Conservation (phyloP, 257 asterid genomes). For the Lycium ferocissimum region DNA sequence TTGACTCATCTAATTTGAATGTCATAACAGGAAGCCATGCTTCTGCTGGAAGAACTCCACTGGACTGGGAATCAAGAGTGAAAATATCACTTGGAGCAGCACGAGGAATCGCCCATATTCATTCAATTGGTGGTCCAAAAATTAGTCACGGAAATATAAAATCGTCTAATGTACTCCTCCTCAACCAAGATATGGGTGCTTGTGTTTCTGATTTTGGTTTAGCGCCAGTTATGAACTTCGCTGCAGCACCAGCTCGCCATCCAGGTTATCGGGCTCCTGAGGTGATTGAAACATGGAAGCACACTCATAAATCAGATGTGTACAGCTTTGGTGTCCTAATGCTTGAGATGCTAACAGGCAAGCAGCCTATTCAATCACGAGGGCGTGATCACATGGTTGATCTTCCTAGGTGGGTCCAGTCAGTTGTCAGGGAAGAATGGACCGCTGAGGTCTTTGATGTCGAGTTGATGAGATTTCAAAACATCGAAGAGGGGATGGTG, state of each 20-base stretch:
- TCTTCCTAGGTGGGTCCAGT: constrained; percentile 95
- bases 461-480: constrained; percentile 74
- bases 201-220: constrained; percentile 82
- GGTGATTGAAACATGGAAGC: constrained; percentile 70
- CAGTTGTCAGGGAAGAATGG: constrained; percentile 98
- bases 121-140: constrained; percentile 77
- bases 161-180: constrained; percentile 84
- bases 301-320: constrained; percentile 83
- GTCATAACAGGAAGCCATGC: constrained; percentile 58
- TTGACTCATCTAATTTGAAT: constrained; percentile 12
- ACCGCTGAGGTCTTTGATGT: constrained; percentile 94
- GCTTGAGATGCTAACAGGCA: constrained; percentile 94
- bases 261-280: constrained; percentile 93
- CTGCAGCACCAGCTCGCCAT: constrained; percentile 66
- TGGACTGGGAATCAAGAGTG: constrained; percentile 87
- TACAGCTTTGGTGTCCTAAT: constrained; percentile 91
- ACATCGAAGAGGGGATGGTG: constrained; percentile 94
- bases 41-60: constrained; percentile 59
- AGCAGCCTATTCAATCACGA: constrained; percentile 78
- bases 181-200: constrained; percentile 70
- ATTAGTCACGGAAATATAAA: constrained; percentile 86
- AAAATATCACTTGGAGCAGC: constrained; percentile 87
- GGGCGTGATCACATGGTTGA: constrained; percentile 78
- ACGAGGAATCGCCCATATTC: constrained; percentile 76
- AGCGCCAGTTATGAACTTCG: constrained; percentile 81